A percentile compares a stretch with the other conserved stretches of the same genome.
phyloP scores from a whole-genome alignment of 1,284 basidiomycete genomes.

The Moesziomyces sp. region DNA sequence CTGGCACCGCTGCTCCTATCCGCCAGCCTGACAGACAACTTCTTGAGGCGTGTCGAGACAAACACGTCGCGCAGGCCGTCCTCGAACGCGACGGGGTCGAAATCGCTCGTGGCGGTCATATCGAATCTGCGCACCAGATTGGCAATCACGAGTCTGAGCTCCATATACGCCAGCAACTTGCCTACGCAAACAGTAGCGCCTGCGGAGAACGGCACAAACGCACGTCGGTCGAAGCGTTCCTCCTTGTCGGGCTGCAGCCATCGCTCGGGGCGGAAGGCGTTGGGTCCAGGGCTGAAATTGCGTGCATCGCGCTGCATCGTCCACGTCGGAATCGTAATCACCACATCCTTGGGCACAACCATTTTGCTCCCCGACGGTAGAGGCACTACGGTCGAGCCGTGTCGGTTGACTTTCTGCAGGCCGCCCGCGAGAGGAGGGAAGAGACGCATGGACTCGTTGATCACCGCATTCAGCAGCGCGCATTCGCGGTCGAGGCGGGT shows the following conservation, averaged over 20 bases:
- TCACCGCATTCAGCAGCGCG: slow-evolving; percentile 22
- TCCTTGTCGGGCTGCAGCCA: slow-evolving; percentile 19
- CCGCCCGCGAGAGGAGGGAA: slow-evolving; percentile 20
- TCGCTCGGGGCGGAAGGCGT: slow-evolving; percentile 18
- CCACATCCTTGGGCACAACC: slow-evolving; percentile 3
- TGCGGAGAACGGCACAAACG: slow-evolving; percentile 15
- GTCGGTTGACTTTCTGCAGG: slow-evolving; percentile 11
- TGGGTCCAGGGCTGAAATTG: slow-evolving; percentile 16
- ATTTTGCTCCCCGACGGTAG: not conserved
- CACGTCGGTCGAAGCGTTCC: slow-evolving; percentile 15
- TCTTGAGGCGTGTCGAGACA: not conserved
- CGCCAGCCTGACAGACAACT: not conserved
- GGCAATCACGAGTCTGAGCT: slow-evolving; percentile 15
- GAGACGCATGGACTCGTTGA: slow-evolving; percentile 33
- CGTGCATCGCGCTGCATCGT: slow-evolving; percentile 27
- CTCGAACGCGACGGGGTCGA: not conserved
- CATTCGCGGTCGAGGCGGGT: slow-evolving; percentile 3
- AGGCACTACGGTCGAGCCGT: not conserved
- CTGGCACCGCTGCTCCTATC: no score
- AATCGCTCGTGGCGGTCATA: not conserved
- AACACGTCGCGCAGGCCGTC: slow-evolving; percentile 3
- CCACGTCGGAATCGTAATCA: slow-evolving; percentile 15
- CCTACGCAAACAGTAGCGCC: slow-evolving; percentile 23
- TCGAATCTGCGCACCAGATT: slow-evolving; percentile 26
- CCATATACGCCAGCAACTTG: slow-evolving; percentile 15